Base-by-base conservation (phyloP, 2,329 filamentous ascomycete genomes). In the Bimuria novae-zelandiae region DNA sequence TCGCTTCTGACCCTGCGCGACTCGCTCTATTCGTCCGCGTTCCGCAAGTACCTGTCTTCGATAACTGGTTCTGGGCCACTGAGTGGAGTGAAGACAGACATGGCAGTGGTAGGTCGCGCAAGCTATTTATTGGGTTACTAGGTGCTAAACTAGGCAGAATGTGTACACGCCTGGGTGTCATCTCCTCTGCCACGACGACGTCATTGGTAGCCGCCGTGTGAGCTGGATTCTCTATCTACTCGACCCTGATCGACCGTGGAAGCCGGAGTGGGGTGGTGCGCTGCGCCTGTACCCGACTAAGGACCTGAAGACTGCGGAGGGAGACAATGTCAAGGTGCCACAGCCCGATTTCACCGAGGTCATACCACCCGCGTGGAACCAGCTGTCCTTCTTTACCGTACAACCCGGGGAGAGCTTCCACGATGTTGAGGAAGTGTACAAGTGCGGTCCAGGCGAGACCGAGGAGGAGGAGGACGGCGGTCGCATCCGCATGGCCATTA, bases 401-500 rank as follows among this genome's bases (percentile, higher is more conserved):
- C 92, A 97, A 77, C 94, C 94, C 0, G 94, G 94, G n/a, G 88
- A 96, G 81, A 97, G 93, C 73, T 99, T 97, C 76, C 94, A 99
- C 76, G 94, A 99, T 72, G 94, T 99, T 50, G 93, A 97, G 77
- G 94, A 99, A 76, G 94, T 99, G 4, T 97, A 97, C 76, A 86
- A 89, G 71, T 66, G 79, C 77, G 59, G 80, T 71, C 54, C 79
- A 78, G 70, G 82, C 78, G 64, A 83, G 84, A 75, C 82, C 86
- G 49, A 82, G 81, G 70, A 85, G 81, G 70, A 85, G 81, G 73
- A 82, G 69, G 84, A 92, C 53, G 88, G 88, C 16, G 88, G 88
- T 1, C 84, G 90, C 42, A 85, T 97, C 43, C 87, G 94, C 62
- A 97, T 99, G 93, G 94, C 94, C 45, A 96, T 99, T 69, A 96